These are phyloP conservation scores for Microbotryum silenes-acaulis DNA, from an alignment of 1,284 basidiomycete genomes.

Conservation along the genomic window DNA sequence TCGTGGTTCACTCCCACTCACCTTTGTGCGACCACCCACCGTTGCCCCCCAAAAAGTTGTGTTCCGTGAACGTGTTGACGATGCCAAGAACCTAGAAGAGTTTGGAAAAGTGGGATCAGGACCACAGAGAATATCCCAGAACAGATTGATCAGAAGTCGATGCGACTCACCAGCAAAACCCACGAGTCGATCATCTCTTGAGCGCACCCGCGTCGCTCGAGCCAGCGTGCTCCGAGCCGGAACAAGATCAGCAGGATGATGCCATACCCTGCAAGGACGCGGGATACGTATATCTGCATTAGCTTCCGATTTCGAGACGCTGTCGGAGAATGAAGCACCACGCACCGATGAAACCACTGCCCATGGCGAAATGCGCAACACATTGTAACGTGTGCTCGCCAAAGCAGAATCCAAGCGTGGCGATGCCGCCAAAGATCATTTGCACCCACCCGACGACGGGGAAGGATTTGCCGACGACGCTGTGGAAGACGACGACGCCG, in stretches of 20 bases:
- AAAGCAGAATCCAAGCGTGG: slow-evolving; percentile 59
- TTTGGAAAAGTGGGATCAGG: not conserved
- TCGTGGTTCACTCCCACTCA: no score
- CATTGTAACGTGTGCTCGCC: slow-evolving; percentile 55
- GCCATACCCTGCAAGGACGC: slow-evolving; percentile 61
- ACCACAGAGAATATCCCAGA: not conserved
- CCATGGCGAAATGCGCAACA: slow-evolving; percentile 57
- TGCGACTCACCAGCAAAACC: slow-evolving; percentile 79
- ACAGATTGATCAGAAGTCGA: slow-evolving; percentile 36
- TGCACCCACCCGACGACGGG: slow-evolving; percentile 84
- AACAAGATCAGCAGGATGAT: slow-evolving; percentile 75
- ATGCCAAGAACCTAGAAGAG: slow-evolving; percentile 37
- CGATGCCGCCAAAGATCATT: slow-evolving; percentile 53
- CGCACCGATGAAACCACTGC: slow-evolving; percentile 12
- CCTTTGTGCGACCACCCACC: slow-evolving; percentile 26
- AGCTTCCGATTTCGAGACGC: no score
- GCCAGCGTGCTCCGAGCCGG: slow-evolving; percentile 73
- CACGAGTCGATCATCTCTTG: slow-evolving; percentile 89
- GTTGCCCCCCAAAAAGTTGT: slow-evolving; percentile 28
- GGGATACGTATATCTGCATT: no score
- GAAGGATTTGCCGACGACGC: slow-evolving; percentile 74
- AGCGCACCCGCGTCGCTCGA: slow-evolving; percentile 48
- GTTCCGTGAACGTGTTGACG: slow-evolving; percentile 83
- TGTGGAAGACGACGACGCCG: slow-evolving; percentile 64
- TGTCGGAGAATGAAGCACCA: no score